phyloP scores from a whole-genome alignment of 2,329 filamentous ascomycete species.

The Amesomyces nigricolor region DNA sequence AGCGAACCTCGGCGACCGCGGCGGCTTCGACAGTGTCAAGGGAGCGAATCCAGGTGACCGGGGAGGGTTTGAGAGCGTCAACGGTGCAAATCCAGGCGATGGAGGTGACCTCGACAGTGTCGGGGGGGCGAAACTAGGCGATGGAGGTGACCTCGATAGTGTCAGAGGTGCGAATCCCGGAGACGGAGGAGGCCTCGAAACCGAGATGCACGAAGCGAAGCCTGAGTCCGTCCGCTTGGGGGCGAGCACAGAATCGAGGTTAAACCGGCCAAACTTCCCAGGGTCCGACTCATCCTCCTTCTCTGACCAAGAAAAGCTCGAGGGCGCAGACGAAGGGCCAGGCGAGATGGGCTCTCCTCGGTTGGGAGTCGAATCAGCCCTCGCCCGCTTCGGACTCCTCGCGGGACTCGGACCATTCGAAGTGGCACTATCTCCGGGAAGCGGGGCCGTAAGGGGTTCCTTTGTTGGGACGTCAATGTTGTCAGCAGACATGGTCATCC shows the following conservation, averaged over 20 bases:
- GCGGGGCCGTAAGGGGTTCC: conserved; percentile 56
- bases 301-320: conserved; percentile 55
- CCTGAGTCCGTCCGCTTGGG: conserved; percentile 31
- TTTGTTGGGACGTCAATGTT: conserved; percentile 48
- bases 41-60: conserved; percentile 25
- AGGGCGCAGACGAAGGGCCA: conserved; percentile 62
- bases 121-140: conserved; percentile 28
- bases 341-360: conserved; percentile 47
- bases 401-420: conserved; percentile 36
- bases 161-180: conserved; percentile 17
- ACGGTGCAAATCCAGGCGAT: conserved; percentile 15
- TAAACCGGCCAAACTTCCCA: conserved; percentile 38
- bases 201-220: conserved; percentile 20
- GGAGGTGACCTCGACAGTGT: conserved; percentile 29
- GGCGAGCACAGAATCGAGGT: conserved; percentile 35
- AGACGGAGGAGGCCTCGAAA: conserved; percentile 16
- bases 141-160: conserved; percentile 10
- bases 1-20: background rate
- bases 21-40: conserved; percentile 30
- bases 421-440: conserved; percentile 49
- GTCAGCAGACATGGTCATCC: conserved; percentile 55
- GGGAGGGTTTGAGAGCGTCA: conserved; percentile 30
- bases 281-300: conserved; percentile 41
- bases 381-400: conserved; percentile 40
- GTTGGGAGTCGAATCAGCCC: conserved; percentile 50